These are phyloP conservation scores for Metschnikowia picachoensis DNA, from an alignment of 805 yeast genomes.

Conservation along the genomic window DNA sequence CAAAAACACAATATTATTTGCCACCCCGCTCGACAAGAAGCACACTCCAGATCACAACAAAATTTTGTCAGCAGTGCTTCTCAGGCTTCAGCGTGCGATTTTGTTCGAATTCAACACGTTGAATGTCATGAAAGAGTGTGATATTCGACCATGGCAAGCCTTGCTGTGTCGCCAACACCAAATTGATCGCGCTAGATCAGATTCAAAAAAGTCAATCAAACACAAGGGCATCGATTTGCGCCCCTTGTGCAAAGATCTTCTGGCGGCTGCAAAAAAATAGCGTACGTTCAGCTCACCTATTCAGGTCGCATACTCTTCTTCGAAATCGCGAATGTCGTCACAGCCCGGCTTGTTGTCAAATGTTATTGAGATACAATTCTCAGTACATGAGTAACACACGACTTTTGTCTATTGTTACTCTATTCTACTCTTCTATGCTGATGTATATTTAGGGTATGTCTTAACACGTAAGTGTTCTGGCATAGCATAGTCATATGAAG, in stretches of 20 bases:
- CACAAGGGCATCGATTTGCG: constrained; percentile 7
- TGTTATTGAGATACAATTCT: too few species aligned
- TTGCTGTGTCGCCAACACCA: constrained; percentile 4
- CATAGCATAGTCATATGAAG: too few species aligned
- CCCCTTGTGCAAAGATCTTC: constrained; percentile 3
- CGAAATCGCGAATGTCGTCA: too few species aligned
- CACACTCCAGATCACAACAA: constrained; percentile 4
- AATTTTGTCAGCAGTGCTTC: constrained; percentile 10
- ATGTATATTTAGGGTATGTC: too few species aligned
- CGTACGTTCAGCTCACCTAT: not conserved
- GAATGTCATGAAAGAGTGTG: constrained; percentile 20
- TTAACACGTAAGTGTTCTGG: too few species aligned
- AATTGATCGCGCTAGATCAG: not conserved
- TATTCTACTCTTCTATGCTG: too few species aligned
- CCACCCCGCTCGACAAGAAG: constrained; percentile 9
- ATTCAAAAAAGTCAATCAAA: constrained; percentile 3
- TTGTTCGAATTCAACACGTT: constrained; percentile 20
- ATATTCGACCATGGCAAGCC: constrained; percentile 5
- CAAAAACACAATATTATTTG: constrained; percentile 5
- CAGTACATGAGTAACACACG: too few species aligned
- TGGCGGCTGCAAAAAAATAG: not conserved
- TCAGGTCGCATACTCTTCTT: not conserved
- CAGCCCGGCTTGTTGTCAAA: too few species aligned
- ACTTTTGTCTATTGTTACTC: too few species aligned
- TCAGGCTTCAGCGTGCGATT: constrained; percentile 15